These are phyloP conservation scores for Malassezia brasiliensis DNA, from an alignment of 1,284 basidiomycete genomes.

Conservation along the genomic window DNA sequence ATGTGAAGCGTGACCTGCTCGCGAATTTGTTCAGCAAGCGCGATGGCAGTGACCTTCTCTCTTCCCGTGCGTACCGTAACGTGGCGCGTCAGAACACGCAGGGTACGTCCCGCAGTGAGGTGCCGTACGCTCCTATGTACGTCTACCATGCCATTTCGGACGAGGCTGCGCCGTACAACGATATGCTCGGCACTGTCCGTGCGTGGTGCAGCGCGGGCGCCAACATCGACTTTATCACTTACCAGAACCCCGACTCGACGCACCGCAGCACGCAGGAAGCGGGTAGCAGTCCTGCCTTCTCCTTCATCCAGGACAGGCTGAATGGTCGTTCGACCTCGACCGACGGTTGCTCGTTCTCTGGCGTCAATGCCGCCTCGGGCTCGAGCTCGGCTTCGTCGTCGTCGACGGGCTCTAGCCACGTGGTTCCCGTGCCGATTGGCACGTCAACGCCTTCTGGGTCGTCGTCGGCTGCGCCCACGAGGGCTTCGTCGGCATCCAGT, in stretches of 20 bases:
- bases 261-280: not conserved
- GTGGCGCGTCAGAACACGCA: not conserved
- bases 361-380: not conserved
- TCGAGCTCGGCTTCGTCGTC: not conserved
- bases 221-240: not conserved
- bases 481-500: not conserved
- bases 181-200: not conserved
- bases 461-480: not conserved
- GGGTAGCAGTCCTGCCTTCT: not conserved
- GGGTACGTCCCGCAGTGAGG: not conserved
- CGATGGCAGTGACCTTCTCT: not conserved
- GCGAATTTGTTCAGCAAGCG: not conserved
- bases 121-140: not conserved
- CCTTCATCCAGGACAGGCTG: not conserved
- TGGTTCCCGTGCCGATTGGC: not conserved
- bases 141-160: not conserved
- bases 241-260: not conserved
- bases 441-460: not conserved
- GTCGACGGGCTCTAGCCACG: not conserved
- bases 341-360: not conserved
- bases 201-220: conserved; percentile 3
- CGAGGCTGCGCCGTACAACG: not conserved
- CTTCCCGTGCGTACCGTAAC: not conserved
- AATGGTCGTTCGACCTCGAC: not conserved
- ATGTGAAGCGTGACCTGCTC: not conserved